These are phyloP conservation scores for Juglanconis oblonga DNA, from an alignment of 2,329 filamentous ascomycete species.

Conservation along the genomic window DNA sequence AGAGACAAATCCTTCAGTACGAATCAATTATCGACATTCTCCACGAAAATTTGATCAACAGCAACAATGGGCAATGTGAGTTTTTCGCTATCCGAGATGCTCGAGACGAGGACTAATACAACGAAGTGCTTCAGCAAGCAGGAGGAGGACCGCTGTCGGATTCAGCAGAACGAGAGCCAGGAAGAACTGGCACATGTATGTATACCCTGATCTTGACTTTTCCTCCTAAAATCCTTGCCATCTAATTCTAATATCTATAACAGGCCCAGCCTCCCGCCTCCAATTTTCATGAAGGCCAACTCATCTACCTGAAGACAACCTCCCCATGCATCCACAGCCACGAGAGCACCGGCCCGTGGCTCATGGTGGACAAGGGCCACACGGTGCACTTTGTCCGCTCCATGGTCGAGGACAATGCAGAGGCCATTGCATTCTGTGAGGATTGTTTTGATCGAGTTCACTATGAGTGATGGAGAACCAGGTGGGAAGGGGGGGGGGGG, in stretches of 20 bases:
- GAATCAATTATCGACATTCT: no score
- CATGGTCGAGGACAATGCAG: neutral
- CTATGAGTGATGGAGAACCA: neutral
- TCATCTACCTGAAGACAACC: neutral
- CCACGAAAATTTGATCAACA: no score
- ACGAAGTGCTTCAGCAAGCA: no score
- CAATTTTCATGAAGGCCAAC: neutral
- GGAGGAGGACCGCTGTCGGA: no score
- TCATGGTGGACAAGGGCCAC: neutral
- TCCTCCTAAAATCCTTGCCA: neutral
- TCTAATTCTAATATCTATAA: neutral
- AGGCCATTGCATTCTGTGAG: neutral
- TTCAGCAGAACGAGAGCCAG: no score
- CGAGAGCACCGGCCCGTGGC: neutral
- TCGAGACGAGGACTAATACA: no score
- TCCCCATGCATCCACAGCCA: neutral
- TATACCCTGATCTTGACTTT: no score
- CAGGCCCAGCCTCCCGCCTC: neutral
- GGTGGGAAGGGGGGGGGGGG: no score
- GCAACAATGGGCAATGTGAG: no score
- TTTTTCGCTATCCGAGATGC: no score
- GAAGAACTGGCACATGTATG: no score
- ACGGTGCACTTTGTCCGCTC: neutral
- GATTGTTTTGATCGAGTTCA: neutral
- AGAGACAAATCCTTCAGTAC: no score